Conservation (phyloP, 75 land plant species). For the Sequoia sempervirens region DNA sequence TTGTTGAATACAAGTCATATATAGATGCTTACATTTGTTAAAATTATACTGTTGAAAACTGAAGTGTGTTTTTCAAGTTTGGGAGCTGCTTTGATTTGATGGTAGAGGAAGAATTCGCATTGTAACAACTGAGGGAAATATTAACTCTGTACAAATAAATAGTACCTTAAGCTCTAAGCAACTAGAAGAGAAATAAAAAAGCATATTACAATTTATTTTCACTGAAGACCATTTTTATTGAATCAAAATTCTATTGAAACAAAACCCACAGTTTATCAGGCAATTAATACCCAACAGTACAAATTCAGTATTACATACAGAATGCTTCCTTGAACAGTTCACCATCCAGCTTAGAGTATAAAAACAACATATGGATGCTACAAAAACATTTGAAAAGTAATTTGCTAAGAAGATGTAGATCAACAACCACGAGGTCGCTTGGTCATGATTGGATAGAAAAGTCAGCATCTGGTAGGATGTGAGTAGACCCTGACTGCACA, state of each 20-base stretch:
- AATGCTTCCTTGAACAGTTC: neutral
- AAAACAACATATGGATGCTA: neutral
- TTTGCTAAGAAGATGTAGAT: no score
- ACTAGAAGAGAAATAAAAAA: neutral
- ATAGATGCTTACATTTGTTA: neutral
- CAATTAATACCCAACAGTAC: neutral
- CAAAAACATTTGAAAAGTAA: neutral
- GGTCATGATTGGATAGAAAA: no score
- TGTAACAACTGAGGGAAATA: neutral
- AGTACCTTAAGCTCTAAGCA: neutral
- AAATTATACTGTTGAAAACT: neutral
- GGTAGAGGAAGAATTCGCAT: neutral
- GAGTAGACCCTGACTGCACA: no score
- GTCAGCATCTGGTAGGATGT: no score
- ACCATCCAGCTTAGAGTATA: neutral
- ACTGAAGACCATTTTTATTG: neutral
- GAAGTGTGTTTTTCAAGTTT: neutral
- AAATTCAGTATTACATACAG: no score
- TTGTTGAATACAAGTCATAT: neutral
- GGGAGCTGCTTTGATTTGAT: neutral
- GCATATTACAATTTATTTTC: neutral
- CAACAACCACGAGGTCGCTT: no score
- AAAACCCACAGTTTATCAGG: neutral
- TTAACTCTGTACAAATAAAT: neutral
- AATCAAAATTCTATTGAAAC: neutral